Evolutionary conservation across 2,329 filamentous ascomycete species (phyloP).

Genomic region (Alternaria sp.): DNA sequence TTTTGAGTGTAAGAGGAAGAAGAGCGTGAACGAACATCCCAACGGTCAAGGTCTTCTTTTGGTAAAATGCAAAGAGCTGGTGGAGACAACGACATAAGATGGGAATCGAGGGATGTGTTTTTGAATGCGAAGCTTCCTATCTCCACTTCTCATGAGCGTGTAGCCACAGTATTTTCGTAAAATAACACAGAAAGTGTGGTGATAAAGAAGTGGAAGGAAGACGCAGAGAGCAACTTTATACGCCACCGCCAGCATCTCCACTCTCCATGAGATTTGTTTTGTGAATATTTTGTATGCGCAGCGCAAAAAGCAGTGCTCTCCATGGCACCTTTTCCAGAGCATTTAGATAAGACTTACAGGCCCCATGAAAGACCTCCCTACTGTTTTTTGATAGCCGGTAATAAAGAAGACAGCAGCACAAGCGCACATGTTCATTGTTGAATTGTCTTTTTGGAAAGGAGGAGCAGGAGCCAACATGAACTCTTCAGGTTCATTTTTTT

Average conservation of each 20-base stretch:
- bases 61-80: background rate
- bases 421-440: background rate
- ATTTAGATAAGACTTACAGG: too few species aligned
- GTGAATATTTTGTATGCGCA: background rate
- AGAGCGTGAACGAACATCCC: background rate
- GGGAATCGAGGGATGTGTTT: background rate
- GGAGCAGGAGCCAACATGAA: background rate
- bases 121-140: background rate
- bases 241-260: too few species aligned
- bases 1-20: background rate
- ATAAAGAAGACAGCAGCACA: background rate
- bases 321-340: too few species aligned
- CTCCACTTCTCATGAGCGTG: too few species aligned
- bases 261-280: too few species aligned
- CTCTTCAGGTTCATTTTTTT: background rate
- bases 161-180: too few species aligned
- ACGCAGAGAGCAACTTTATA: background rate
- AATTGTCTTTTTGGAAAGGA: background rate
- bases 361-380: too few species aligned
- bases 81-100: background rate
- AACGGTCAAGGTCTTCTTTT: background rate
- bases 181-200: background rate
- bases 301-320: background rate
- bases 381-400: too few species aligned
- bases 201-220: background rate